Evolutionary conservation across 2,329 filamentous ascomycete species (phyloP), one percentile per base, ranked within the genome.

Genomic region (Bipolaris bicolor): DNA sequence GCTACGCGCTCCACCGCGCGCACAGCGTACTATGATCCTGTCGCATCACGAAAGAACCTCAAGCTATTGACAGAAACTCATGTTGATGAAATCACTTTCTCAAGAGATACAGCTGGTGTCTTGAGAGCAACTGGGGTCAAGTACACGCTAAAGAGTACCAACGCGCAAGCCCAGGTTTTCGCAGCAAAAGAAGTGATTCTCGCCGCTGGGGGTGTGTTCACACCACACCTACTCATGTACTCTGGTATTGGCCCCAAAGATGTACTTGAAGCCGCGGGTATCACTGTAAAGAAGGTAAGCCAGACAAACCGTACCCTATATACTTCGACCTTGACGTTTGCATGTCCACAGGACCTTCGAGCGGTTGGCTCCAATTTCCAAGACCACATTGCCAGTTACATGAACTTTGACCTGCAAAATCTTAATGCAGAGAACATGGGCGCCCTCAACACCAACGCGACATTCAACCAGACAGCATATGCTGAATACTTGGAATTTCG

Each of bases 181-280:
- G 67, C 67, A 2, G 34, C 62, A 7, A 71, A 71, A 47, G 86
- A 88, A 63, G 80, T 88, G n/a, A 80, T 89, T 26, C 68, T 89
- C 1, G 84, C 84, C 1, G 86, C 86, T 1, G 81, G 78, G 24
- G 75, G 52, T 86, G 31, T 80, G 83, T 63, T 85, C 83, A 1
- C 86, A 84, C 1, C 84, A 84, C 68, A 72, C 88, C 11, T 78
- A 87, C 7, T 67, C 20, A 65, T 57, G 55, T 57, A 62, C 9
- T 64, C 59, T 41, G 65, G 68, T 7, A 58, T 71, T 16, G 68
- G 67, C 1, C 66, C 66, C 0, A 58, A 57, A n/a, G 49, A 61
- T 18, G 57, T 67, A 20, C 57, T 69, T n/a, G 45, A 40, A 18
- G 66, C 61, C 34, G 60, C 61, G 11, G 48, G 53, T 11, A 49